These are phyloP conservation scores for Pseudogymnoascus verrucosus DNA, from an alignment of 2,329 filamentous ascomycete species.

Conservation along the genomic window DNA sequence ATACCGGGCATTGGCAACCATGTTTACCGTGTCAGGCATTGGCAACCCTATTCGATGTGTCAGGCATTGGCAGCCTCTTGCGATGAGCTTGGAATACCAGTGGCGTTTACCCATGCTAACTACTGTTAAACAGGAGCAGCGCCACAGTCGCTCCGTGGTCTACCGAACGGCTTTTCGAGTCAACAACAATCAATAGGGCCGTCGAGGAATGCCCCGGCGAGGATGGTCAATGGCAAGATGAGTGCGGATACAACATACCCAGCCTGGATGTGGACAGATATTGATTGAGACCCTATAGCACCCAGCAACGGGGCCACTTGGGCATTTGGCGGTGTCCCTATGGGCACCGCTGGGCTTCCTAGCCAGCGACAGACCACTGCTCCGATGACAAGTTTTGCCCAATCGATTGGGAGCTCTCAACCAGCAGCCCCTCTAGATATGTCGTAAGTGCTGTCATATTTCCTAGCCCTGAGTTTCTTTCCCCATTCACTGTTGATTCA, in stretches of 20 bases:
- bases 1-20: background rate
- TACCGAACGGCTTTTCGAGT: slow-evolving; percentile 51
- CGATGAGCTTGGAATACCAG: background rate
- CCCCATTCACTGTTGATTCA: slow-evolving; percentile 5
- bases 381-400: slow-evolving; percentile 57
- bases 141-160: slow-evolving; percentile 54
- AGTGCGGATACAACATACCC: slow-evolving; percentile 37
- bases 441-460: slow-evolving; percentile 46
- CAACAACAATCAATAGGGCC: slow-evolving; percentile 52
- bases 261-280: slow-evolving; percentile 2
- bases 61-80: background rate
- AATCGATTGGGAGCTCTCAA: slow-evolving; percentile 55
- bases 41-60: background rate
- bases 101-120: background rate
- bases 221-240: slow-evolving; percentile 59
- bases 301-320: slow-evolving; percentile 37
- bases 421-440: slow-evolving; percentile 54
- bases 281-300: slow-evolving; percentile 24
- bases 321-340: slow-evolving; percentile 56
- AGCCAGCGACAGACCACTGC: slow-evolving; percentile 46
- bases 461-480: background rate
- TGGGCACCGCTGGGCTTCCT: slow-evolving; percentile 48
- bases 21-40: background rate
- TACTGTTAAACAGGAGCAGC: slow-evolving; percentile 40
- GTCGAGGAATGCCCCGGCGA: slow-evolving; percentile 46